A percentile compares a stretch with the other conserved stretches of the same genome.
phyloP scores from a whole-genome alignment of 176 grass and related monocot genomes.

The Bromus sterilis region DNA sequence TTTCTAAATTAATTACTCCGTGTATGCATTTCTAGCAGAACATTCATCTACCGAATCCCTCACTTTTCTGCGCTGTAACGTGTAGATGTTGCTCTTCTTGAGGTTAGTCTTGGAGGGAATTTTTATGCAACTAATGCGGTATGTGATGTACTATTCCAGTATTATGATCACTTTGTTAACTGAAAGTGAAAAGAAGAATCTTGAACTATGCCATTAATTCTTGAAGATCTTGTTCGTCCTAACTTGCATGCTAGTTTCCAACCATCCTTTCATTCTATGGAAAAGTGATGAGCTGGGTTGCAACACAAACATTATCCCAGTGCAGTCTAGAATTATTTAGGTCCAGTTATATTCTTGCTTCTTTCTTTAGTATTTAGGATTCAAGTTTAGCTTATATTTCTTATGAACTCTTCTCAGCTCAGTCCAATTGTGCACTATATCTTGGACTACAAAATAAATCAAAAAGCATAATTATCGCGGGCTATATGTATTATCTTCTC shows the following conservation, averaged over 20 bases:
- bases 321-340: neutral
- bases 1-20: neutral
- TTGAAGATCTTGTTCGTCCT: neutral
- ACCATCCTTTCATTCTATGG: neutral
- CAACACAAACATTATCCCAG: neutral
- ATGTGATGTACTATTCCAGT: conserved; percentile 19
- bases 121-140: conserved; percentile 93
- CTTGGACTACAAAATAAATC: neutral
- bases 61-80: conserved; percentile 20
- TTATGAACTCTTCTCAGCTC: neutral
- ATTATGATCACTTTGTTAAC: neutral
- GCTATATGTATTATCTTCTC: conserved; percentile 64
- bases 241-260: neutral
- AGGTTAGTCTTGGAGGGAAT: conserved; percentile 86
- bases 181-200: neutral
- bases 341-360: neutral
- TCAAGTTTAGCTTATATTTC: neutral
- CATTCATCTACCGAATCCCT: neutral
- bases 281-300: neutral
- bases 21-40: conserved; percentile 1
- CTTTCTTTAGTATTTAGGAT: neutral
- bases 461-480: neutral
- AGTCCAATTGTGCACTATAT: neutral
- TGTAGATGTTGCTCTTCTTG: conserved; percentile 88
- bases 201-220: neutral